Conservation (phyloP, 768 basidiomycete genomes). For the Pleurotus tuber-regium region DNA sequence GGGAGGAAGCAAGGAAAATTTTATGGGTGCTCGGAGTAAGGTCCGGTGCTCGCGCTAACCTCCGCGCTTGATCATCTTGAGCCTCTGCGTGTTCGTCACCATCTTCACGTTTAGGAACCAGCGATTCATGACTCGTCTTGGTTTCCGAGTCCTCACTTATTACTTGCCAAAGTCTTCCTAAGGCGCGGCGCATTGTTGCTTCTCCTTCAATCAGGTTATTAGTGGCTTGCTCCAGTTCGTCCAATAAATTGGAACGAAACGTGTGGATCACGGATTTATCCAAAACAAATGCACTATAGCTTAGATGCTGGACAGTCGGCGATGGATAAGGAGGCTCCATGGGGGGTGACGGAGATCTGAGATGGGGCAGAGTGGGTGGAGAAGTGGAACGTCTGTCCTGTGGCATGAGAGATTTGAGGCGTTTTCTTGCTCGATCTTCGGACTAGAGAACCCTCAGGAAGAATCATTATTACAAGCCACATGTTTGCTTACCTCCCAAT, state of each 20-base stretch:
- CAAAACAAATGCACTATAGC: slow-evolving; percentile 82
- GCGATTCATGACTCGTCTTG: slow-evolving; percentile 29
- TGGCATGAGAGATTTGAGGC: slow-evolving; percentile 67
- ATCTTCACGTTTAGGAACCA: slow-evolving; percentile 68
- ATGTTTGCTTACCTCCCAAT: slow-evolving; percentile 68
- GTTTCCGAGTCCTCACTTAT: slow-evolving; percentile 67
- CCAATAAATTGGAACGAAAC: slow-evolving; percentile 74
- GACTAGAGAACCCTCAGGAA: slow-evolving; percentile 42
- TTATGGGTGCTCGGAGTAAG: slow-evolving; percentile 64
- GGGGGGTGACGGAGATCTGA: slow-evolving; percentile 77
- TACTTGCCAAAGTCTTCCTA: slow-evolving; percentile 81
- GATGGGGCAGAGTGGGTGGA: slow-evolving; percentile 70
- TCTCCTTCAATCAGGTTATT: slow-evolving; percentile 86
- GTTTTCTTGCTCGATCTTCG: slow-evolving; percentile 82
- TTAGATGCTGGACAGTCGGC: slow-evolving; percentile 65
- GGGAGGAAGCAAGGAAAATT: slow-evolving; percentile 53
- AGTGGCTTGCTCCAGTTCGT: slow-evolving; percentile 79
- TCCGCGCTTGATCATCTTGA: slow-evolving; percentile 36
- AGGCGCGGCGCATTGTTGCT: slow-evolving; percentile 63
- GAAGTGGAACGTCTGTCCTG: slow-evolving; percentile 63
- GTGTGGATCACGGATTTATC: slow-evolving; percentile 83
- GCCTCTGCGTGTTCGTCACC: slow-evolving; percentile 55
- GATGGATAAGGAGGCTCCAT: slow-evolving; percentile 72
- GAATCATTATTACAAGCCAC: slow-evolving; percentile 1
- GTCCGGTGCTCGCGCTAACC: slow-evolving; percentile 61